Evolutionary conservation across 179 eudicot species (phyloP), one percentile per base, ranked within the genome.

Genomic region (Sideroxylon spinosum): DNA sequence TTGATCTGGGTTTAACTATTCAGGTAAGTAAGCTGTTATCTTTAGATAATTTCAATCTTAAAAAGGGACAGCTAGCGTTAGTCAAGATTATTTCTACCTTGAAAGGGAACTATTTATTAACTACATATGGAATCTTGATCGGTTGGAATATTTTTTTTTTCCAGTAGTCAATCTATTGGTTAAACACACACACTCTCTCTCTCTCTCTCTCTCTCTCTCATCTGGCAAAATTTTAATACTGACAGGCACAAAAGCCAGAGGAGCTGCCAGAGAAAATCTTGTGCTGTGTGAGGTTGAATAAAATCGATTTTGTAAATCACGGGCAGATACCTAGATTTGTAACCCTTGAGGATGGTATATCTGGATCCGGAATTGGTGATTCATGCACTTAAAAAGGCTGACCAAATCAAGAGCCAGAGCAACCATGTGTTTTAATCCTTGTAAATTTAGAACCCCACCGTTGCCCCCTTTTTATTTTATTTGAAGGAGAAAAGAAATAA

Each of bases 1-100:
- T 93, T 50, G 94, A 93, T 86, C 82, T 93, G 49, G 98, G 94
- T 65, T 80, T 93, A 71, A 89, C 97, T 22, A 91, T 93, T 65
- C 94, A 93, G 94, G 98, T 89, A 78, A 11, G 98, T 89, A 78
- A 11, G 37, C 3, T 81, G 19, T n/a, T 3, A 48, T 32, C 22
- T 13, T 29, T 17, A 7, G 3, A 26, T 1, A 7, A 11, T 52
- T 26, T n/a, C 22, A 57, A 57, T 57, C 62, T 19, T 1, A 57
- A 57, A 57, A 32, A 3, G 37, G 37, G 37, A 32, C 37, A 32
- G 37, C 2, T 32, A 32, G 37, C 37, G 37, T 32, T 37, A 37
- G 44, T 37, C 4, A 37, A 37, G 2, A 37, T 37, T 37, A 3
- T 37, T 37, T 4, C 44, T 37, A 37, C 44, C 4, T 37, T 37